Base-by-base conservation (phyloP, 2,329 filamentous ascomycete species). In the Hypoxylon sp. region DNA sequence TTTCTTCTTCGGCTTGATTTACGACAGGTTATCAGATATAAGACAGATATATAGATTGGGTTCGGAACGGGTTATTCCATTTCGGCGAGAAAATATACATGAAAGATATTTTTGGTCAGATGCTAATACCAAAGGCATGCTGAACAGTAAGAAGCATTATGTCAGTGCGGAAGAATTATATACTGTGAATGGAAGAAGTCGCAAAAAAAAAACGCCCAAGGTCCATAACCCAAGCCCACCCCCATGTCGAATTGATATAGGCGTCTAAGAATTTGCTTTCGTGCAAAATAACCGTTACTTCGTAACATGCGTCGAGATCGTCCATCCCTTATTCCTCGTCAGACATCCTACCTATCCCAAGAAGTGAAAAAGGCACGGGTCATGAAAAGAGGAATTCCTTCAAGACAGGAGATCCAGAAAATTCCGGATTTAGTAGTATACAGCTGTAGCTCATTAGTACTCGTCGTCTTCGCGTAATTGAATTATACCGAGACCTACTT, bases 391-490 rank as follows among this genome's bases (percentile, higher is more conserved):
- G 78, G 68, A 97, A 97, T 50, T 96, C 91, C 68, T 94, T 96
- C 31, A 96, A 78, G 2, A 96, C 84, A 0, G 91, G 90, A n/a
- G 90, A 94, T 7, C 89, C 89, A 23, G 91, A 90, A 67, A 97
- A 97, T 70, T 97, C 91, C 0, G 93, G 93, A 70, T 97, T 97
- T 20, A 97, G 75, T 60, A 97, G 74, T 55, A 97, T 87, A 73
- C 92, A 97, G 68, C 91, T 96, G 67, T 6, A 21, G 32, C 9
- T 25, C 21, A 51, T 67, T 48, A 59, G 49, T 48, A 41, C 26
- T 11, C 19, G 19, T 16, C n/a, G 8, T 17, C n/a, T 7, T n/a
- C 31, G 8, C 9, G n/a, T n/a, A n/a, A n/a, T n/a, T n/a, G n/a
- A 26, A 30, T 13, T 15, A 7, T 3, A 8, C 7, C 8, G 5